A percentile compares a stretch with the other conserved stretches of the same genome.
Evolutionary conservation across 768 basidiomycete species (phyloP).

Genomic region (Russula sp.): DNA sequence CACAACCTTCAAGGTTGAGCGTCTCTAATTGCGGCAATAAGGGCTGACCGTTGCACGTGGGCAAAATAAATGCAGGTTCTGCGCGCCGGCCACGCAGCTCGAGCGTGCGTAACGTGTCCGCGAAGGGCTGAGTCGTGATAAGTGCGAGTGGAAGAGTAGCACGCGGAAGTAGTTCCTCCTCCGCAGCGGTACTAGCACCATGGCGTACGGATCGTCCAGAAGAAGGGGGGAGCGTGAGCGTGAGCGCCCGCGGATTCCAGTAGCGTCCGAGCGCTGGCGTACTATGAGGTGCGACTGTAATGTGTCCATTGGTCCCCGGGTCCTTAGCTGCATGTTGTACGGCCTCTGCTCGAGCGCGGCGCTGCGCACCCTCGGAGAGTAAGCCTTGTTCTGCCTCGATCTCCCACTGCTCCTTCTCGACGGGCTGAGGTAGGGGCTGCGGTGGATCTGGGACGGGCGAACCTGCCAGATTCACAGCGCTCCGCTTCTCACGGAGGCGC

Average conservation of each 20-base stretch:
- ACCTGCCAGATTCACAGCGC: conserved; percentile 22
- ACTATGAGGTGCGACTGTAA: conserved; percentile 18
- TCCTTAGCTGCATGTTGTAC: conserved; percentile 23
- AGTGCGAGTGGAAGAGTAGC: conserved; percentile 20
- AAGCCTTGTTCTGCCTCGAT: conserved; percentile 70
- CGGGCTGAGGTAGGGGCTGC: conserved; percentile 24
- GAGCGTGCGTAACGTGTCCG: conserved; percentile 34
- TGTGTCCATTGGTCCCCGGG: background rate
- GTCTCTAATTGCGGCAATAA: conserved; percentile 67
- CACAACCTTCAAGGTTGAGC: conserved; percentile 66
- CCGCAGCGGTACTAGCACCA: background rate
- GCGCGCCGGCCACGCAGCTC: conserved; percentile 56
- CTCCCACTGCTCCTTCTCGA: conserved; percentile 70
- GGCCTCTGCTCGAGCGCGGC: conserved; percentile 51
- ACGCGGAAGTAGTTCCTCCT: conserved; percentile 9
- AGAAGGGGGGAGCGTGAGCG: conserved; percentile 17
- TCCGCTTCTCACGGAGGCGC: conserved; percentile 23
- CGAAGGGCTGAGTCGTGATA: conserved; percentile 19
- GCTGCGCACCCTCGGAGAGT: conserved; percentile 66
- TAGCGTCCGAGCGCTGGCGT: conserved; percentile 13
- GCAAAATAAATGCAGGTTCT: conserved; percentile 60
- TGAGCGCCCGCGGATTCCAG: conserved; percentile 14
- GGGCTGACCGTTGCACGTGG: conserved; percentile 26
- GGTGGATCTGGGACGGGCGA: background rate
- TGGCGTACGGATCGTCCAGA: conserved; percentile 2